Conservation (phyloP, 2,329 filamentous ascomycete species). For the Cladobotryum mycophilum region DNA sequence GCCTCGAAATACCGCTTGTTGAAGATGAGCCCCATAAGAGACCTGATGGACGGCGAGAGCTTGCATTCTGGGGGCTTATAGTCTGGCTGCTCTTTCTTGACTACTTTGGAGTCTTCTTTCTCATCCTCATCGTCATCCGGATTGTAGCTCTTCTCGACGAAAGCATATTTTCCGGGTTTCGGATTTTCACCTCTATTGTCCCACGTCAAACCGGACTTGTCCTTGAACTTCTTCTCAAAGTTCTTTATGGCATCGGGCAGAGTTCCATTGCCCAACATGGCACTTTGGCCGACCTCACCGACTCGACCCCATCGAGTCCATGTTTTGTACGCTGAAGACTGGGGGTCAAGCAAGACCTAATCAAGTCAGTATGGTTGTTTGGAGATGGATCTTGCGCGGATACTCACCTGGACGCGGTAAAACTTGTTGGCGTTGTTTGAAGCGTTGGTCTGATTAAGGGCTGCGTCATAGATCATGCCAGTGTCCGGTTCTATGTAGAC, state of each 20-base stretch:
- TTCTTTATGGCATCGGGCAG: slow-evolving; percentile 39
- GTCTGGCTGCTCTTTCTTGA: slow-evolving; percentile 31
- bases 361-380: neutral
- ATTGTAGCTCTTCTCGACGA: slow-evolving; percentile 72
- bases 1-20: slow-evolving; percentile 65
- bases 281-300: slow-evolving; percentile 49
- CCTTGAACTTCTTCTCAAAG: slow-evolving; percentile 57
- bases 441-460: slow-evolving; percentile 71
- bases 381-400: neutral
- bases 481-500: slow-evolving; percentile 60
- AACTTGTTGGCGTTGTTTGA: slow-evolving; percentile 76
- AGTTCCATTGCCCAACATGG: slow-evolving; percentile 34
- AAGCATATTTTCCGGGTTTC: slow-evolving; percentile 67
- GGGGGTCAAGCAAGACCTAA: slow-evolving; percentile 28
- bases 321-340: slow-evolving; percentile 41
- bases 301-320: slow-evolving; percentile 84
- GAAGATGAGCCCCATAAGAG: slow-evolving; percentile 76
- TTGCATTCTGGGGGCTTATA: slow-evolving; percentile 44
- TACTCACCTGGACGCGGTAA: slow-evolving; percentile 61
- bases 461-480: slow-evolving; percentile 69
- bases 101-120: slow-evolving; percentile 17
- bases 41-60: slow-evolving; percentile 54
- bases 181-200: slow-evolving; percentile 47
- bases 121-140: slow-evolving; percentile 49
- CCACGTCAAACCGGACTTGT: slow-evolving; percentile 55